A percentile compares a stretch with the other conserved stretches of the same genome.
These are phyloP conservation scores for Rhododendron simsii DNA, from an alignment of 148 eudicot genomes.

Conservation along the genomic window DNA sequence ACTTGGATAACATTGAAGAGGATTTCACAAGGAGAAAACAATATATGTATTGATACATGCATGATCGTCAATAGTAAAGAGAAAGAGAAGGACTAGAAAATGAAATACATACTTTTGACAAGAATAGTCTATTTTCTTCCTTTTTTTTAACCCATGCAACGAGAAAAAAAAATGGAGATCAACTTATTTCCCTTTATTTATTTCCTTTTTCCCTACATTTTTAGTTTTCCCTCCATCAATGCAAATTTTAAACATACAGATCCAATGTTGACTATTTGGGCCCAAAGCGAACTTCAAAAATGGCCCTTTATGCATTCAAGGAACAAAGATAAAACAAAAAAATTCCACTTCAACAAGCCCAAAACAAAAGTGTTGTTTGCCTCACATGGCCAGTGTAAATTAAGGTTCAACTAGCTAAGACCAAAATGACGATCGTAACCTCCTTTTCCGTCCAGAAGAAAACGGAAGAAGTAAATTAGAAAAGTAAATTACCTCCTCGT, in stretches of 20 bases:
- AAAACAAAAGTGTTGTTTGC: too few species aligned
- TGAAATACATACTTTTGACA: background rate
- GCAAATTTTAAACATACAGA: too few species aligned
- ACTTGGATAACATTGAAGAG: background rate
- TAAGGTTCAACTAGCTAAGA: too few species aligned
- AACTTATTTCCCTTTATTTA: background rate
- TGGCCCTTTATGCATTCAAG: background rate
- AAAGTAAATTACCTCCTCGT: slow-evolving; percentile 51
- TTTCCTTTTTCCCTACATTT: background rate
- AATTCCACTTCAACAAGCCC: too few species aligned
- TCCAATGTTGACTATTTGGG: background rate
- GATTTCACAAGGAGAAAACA: background rate
- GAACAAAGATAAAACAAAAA: too few species aligned
- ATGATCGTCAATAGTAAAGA: background rate
- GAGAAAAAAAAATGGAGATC: background rate
- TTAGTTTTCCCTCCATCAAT: background rate
- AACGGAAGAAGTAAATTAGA: background rate
- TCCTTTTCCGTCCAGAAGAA: background rate
- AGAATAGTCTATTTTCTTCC: too few species aligned
- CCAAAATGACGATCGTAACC: background rate
- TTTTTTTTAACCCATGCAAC: background rate
- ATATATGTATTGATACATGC: background rate
- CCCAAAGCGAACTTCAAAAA: background rate
- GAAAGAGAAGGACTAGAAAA: background rate
- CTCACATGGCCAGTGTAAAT: too few species aligned